Conservation (phyloP, 768 basidiomycete species). For the Calocera viscosa region DNA sequence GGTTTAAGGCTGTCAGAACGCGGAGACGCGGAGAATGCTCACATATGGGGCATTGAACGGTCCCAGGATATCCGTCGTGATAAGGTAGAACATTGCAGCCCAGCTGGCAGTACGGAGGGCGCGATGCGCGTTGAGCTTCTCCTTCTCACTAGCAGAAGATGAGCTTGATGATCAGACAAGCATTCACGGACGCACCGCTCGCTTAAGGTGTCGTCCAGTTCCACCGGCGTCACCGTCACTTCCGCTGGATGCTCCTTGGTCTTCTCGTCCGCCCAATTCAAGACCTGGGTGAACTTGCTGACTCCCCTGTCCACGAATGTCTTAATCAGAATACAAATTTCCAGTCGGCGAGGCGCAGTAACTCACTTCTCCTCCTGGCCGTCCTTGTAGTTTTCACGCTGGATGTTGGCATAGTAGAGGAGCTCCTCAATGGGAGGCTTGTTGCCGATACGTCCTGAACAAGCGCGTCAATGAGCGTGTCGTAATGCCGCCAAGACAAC, state of each 20-base stretch:
- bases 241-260: not conserved
- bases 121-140: not conserved
- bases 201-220: not conserved
- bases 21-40: not conserved
- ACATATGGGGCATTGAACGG: slow-evolving; percentile 5
- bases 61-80: slow-evolving; percentile 16
- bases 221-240: not conserved
- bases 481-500: not conserved
- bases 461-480: not conserved
- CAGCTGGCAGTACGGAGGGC: not conserved
- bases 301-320: not conserved
- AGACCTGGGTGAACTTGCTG: not conserved
- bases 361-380: not conserved
- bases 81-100: slow-evolving; percentile 16
- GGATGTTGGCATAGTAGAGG: slow-evolving; percentile 6
- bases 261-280: slow-evolving; percentile 5
- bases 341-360: not conserved
- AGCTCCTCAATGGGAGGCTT: slow-evolving; percentile 5
- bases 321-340: not conserved
- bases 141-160: not conserved
- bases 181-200: not conserved
- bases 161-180: not conserved
- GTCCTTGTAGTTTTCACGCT: not conserved
- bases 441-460: not conserved
- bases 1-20: not conserved